These are phyloP conservation scores for Saprolegnia diclina DNA, from an alignment of 352 stramenopile species.

Conservation along the genomic window DNA sequence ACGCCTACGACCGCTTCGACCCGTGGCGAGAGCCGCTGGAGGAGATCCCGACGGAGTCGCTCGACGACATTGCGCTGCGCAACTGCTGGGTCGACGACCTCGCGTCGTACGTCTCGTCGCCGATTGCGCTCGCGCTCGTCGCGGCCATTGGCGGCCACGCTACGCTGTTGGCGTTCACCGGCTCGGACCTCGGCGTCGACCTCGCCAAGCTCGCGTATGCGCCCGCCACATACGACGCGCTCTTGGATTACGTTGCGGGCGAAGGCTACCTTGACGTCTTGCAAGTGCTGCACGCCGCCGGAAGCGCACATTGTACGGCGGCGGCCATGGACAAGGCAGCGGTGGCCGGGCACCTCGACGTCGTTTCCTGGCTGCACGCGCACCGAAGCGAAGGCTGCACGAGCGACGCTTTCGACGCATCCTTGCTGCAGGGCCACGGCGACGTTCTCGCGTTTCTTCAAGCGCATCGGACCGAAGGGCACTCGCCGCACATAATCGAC, in stretches of 20 bases:
- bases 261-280: constrained; percentile 16
- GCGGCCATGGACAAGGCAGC: constrained; percentile 22
- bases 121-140: not conserved
- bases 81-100: not conserved
- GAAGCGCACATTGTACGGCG: not conserved
- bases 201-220: not conserved
- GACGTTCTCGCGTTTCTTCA: not conserved
- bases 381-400: constrained; percentile 23
- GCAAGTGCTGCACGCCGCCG: constrained; percentile 4
- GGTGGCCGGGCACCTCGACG: constrained; percentile 6
- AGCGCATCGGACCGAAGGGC: not conserved
- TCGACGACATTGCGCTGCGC: not conserved
- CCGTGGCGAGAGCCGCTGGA: not conserved
- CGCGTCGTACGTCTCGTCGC: not conserved
- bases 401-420: constrained; percentile 18
- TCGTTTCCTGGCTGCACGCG: constrained; percentile 15
- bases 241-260: constrained; percentile 11
- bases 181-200: not conserved
- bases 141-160: not conserved
- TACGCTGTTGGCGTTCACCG: not conserved
- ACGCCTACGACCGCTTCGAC: not conserved
- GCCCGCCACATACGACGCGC: not conserved
- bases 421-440: not conserved
- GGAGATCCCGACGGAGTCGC: not conserved
- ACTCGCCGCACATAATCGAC: not conserved